These are phyloP conservation scores for Salvia rosmarinus DNA, from an alignment of 257 asterid genomes.

Conservation along the genomic window DNA sequence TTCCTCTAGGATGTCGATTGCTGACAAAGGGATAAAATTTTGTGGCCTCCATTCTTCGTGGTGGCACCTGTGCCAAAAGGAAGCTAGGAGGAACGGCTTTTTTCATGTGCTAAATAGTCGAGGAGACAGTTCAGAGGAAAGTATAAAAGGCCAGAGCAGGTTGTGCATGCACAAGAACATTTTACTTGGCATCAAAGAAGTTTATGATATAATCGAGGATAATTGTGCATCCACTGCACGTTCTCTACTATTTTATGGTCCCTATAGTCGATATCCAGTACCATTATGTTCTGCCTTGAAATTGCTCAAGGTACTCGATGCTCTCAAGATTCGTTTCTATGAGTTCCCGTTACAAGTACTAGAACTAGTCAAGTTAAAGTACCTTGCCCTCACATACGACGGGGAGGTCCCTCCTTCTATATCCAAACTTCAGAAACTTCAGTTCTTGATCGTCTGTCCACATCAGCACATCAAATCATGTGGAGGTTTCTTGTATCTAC, in stretches of 20 bases:
- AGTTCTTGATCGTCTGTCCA: constrained; percentile 16
- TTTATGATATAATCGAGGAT: background rate
- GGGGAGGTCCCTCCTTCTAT: constrained; percentile 24
- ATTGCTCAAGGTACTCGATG: constrained; percentile 12
- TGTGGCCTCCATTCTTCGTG: constrained; percentile 21
- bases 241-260: constrained; percentile 22
- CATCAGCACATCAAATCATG: constrained; percentile 11
- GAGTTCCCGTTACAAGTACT: constrained; percentile 25
- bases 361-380: background rate
- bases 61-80: constrained; percentile 1
- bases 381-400: constrained; percentile 24
- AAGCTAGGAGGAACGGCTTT: constrained; percentile 22
- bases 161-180: constrained; percentile 17
- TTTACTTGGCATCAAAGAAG: constrained; percentile 13
- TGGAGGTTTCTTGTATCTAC: constrained; percentile 18
- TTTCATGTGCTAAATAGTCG: background rate
- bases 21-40: background rate
- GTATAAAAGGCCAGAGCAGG: background rate
- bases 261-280: constrained; percentile 9
- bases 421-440: constrained; percentile 20
- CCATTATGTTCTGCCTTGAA: constrained; percentile 16
- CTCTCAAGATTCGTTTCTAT: constrained; percentile 24
- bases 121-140: background rate
- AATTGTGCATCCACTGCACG: constrained; percentile 23
- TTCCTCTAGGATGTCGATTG: constrained; percentile 7